A percentile compares a stretch with the other conserved stretches of the same genome.
These are phyloP conservation scores for Clarireedia homoeocarpa DNA, from an alignment of 2,329 filamentous ascomycete genomes.

Conservation along the genomic window DNA sequence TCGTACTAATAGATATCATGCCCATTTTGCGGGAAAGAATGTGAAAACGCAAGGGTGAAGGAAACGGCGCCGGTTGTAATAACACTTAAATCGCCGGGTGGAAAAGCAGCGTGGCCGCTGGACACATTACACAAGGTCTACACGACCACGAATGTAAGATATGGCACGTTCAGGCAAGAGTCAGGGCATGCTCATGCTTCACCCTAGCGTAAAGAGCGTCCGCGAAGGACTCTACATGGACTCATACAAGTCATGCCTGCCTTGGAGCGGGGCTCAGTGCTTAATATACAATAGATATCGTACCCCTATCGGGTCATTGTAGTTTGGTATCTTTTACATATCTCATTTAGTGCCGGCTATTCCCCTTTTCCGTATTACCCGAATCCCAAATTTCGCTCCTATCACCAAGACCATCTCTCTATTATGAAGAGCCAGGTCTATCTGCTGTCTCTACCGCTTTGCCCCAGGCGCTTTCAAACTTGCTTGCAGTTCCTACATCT, in stretches of 20 bases:
- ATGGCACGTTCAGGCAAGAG: too few relatives aligned
- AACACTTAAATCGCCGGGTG: too few relatives aligned
- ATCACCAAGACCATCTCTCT: constrained; percentile 8
- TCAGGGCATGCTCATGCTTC: too few relatives aligned
- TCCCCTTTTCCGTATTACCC: background rate
- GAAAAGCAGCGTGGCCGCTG: too few relatives aligned
- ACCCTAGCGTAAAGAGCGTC: too few relatives aligned
- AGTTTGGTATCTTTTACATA: constrained; percentile 10
- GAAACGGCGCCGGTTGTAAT: too few relatives aligned
- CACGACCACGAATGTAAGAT: too few relatives aligned
- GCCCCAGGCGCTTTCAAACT: constrained; percentile 64
- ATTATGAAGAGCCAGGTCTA: constrained; percentile 11
- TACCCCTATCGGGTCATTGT: background rate
- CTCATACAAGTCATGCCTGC: too few relatives aligned
- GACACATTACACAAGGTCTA: too few relatives aligned
- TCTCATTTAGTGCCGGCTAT: constrained; percentile 1
- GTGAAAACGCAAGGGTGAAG: too few relatives aligned
- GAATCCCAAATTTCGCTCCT: background rate
- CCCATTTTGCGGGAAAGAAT: too few relatives aligned
- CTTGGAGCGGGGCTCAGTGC: background rate
- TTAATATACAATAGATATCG: background rate
- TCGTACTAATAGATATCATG: background rate
- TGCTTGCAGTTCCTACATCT: constrained; percentile 41
- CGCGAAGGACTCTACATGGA: too few relatives aligned
- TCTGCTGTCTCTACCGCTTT: constrained; percentile 44